These are phyloP conservation scores for Xylaria sp. DNA, from an alignment of 2,329 filamentous ascomycete species.

Conservation along the genomic window DNA sequence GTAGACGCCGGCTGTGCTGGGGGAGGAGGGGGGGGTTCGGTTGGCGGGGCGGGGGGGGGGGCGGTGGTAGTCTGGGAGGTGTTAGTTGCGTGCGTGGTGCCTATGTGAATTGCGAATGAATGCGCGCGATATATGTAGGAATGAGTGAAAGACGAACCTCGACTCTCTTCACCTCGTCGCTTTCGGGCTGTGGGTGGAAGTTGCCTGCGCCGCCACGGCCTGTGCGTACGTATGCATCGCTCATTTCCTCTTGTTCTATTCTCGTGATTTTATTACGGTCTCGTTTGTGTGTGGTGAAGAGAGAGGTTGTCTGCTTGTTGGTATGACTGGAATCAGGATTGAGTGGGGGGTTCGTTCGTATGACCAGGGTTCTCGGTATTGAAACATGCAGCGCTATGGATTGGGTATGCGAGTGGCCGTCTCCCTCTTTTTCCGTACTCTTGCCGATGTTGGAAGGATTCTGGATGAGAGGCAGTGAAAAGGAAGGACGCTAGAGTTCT, in stretches of 20 bases:
- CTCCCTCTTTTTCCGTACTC: too few species aligned
- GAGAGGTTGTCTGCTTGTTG: neutral
- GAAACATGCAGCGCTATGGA: too few species aligned
- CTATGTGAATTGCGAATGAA: neutral
- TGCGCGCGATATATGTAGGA: neutral
- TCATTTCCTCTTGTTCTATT: constrained; percentile 11
- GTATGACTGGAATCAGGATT: too few species aligned
- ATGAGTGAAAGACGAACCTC: constrained; percentile 19
- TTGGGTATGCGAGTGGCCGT: too few species aligned
- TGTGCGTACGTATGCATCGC: constrained; percentile 45
- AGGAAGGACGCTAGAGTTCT: too few species aligned
- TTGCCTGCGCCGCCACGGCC: constrained; percentile 63
- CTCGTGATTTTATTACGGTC: neutral
- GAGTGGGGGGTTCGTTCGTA: too few species aligned
- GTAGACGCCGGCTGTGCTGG: constrained; percentile 18
- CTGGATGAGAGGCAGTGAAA: too few species aligned
- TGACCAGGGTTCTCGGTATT: too few species aligned
- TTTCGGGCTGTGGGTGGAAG: constrained; percentile 49
- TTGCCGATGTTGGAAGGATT: too few species aligned
- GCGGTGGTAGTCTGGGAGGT: neutral
- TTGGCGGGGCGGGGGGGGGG: neutral
- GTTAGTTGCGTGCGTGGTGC: neutral
- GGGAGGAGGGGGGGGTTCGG: constrained; percentile 25
- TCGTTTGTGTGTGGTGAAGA: neutral
- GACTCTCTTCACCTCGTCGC: constrained; percentile 37